Evolutionary conservation across 2,329 filamentous ascomycete genomes (phyloP).

Genomic region (Pseudodiploospora longispora): DNA sequence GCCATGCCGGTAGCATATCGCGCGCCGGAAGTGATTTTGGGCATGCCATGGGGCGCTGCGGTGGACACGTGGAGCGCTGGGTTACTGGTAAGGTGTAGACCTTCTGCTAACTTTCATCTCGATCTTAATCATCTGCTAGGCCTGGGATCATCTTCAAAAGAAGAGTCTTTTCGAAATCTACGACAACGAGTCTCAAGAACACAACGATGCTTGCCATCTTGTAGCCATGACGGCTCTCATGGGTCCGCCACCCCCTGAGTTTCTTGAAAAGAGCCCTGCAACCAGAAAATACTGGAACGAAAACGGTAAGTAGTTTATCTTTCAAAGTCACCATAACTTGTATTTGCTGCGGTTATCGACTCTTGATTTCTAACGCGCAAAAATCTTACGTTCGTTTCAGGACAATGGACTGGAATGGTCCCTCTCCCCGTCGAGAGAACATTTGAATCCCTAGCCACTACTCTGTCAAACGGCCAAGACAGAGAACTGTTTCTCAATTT

Average conservation of each 20-base stretch:
- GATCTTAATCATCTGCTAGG: conserved; percentile 7
- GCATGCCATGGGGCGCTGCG: conserved; percentile 23
- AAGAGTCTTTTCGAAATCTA: conserved; percentile 16
- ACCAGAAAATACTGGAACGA: conserved; percentile 18
- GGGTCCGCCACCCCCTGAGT: conserved; percentile 18
- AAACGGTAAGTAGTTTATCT: conserved; percentile 12
- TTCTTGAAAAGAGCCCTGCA: conserved; percentile 14
- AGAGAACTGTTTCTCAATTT: conserved; percentile 15
- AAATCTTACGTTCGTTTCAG: conserved; percentile 8
- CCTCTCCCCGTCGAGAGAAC: conserved; percentile 12
- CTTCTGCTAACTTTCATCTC: not conserved
- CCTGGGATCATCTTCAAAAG: conserved; percentile 18
- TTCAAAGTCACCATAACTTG: too few species aligned
- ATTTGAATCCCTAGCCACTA: conserved; percentile 11
- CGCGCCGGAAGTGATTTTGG: conserved; percentile 29
- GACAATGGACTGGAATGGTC: conserved; percentile 17
- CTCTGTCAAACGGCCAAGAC: conserved; percentile 8
- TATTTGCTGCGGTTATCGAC: not conserved
- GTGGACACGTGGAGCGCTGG: conserved; percentile 30
- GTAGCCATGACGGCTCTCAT: conserved; percentile 20
- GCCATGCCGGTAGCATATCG: conserved; percentile 24
- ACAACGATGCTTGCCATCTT: conserved; percentile 20
- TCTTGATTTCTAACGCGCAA: conserved; percentile 1
- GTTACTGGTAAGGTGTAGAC: conserved; percentile 22
- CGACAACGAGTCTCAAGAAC: conserved; percentile 13